Evolutionary conservation across 176 grass and related monocot genomes (phyloP).

Genomic region (Miscanthus lutarioriparius): DNA sequence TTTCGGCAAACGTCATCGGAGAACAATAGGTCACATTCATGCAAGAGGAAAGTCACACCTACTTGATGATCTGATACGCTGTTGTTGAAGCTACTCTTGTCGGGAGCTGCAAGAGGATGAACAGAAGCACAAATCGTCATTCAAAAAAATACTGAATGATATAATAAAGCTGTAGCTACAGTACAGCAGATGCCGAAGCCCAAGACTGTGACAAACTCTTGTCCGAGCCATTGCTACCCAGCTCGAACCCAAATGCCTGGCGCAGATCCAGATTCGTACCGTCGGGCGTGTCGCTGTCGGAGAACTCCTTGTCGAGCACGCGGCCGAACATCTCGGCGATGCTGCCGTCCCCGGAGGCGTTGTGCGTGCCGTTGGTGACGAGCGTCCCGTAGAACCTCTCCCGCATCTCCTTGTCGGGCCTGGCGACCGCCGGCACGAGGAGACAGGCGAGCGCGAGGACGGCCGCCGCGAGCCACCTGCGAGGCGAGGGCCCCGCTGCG

Average conservation of each 20-base stretch:
- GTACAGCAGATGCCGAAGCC: slow-evolving; percentile 9
- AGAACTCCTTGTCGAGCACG: slow-evolving; percentile 99
- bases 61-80: slow-evolving; percentile 99
- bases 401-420: slow-evolving; percentile 85
- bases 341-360: slow-evolving; percentile 69
- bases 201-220: not conserved
- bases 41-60: slow-evolving; percentile 90
- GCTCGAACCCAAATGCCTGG: not conserved
- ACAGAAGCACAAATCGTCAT: not conserved
- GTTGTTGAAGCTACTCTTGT: slow-evolving; percentile 98
- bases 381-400: slow-evolving; percentile 93
- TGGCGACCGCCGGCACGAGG: slow-evolving; percentile 39
- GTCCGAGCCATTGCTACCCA: not conserved
- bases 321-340: slow-evolving; percentile 97
- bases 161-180: not conserved
- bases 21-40: not conserved
- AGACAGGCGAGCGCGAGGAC: not conserved
- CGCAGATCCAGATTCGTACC: slow-evolving; percentile 61
- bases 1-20: not conserved
- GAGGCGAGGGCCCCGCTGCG: not conserved
- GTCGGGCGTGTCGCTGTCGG: slow-evolving; percentile 76
- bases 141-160: not conserved
- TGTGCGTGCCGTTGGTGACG: slow-evolving; percentile 55
- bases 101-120: slow-evolving; percentile 60
- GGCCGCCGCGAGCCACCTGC: slow-evolving; percentile 22